Evolutionary conservation across 1,284 basidiomycete species (phyloP).

Genomic region (Earliella scabrosa): DNA sequence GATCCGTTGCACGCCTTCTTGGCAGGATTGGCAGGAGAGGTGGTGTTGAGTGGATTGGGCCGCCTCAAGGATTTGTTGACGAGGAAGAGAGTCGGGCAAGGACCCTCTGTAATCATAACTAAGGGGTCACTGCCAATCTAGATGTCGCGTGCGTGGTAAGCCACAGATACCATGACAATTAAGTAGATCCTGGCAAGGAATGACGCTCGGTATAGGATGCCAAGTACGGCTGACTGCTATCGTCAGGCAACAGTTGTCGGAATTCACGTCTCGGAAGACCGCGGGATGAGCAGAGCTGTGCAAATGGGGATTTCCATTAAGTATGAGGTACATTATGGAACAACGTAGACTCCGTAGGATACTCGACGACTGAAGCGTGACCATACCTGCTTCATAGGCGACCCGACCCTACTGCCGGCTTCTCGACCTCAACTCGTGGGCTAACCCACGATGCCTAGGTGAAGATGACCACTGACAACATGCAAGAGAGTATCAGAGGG

Average conservation of each 20-base stretch:
- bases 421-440: conserved; percentile 17
- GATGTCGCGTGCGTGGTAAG: too few relatives aligned
- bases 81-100: background rate
- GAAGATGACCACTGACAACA: background rate
- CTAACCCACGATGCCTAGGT: conserved; percentile 31
- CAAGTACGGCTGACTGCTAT: too few relatives aligned
- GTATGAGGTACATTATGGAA: background rate
- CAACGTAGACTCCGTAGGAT: background rate
- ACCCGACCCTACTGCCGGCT: conserved; percentile 1
- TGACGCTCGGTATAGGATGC: too few relatives aligned
- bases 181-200: too few relatives aligned
- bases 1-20: conserved; percentile 9
- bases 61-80: background rate
- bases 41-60: conserved; percentile 2
- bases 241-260: too few relatives aligned
- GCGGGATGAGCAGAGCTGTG: too few relatives aligned
- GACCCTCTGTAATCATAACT: background rate
- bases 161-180: too few relatives aligned
- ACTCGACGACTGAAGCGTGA: too few relatives aligned
- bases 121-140: background rate
- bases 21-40: conserved; percentile 7
- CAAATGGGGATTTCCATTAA: too few relatives aligned
- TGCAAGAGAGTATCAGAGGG: background rate
- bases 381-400: too few relatives aligned
- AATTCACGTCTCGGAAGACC: too few relatives aligned